Evolutionary conservation across 2,329 filamentous ascomycete genomes (phyloP).

Genomic region (Verticillium albo-atrum): DNA sequence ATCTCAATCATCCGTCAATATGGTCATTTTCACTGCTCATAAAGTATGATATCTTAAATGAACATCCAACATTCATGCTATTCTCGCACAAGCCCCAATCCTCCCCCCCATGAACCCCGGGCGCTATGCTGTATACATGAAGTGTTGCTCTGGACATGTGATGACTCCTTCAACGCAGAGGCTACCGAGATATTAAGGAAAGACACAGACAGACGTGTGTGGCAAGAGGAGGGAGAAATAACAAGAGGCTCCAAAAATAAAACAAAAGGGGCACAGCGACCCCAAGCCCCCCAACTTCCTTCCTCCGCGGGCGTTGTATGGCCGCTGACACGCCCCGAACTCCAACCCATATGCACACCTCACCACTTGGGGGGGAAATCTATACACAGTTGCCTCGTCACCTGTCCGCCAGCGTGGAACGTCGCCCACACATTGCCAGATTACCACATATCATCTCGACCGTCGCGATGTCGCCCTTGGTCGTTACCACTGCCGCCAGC

Average conservation of each 20-base stretch:
- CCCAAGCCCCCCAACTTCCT: neutral
- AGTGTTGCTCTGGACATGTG: neutral
- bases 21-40: too few species aligned
- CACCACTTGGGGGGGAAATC: neutral
- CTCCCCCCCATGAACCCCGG: neutral
- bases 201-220: neutral
- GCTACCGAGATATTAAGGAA: neutral
- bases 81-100: neutral
- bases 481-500: conserved; percentile 19
- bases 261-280: neutral
- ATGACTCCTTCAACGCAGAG: neutral
- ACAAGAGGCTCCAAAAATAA: neutral
- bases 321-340: neutral
- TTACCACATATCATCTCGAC: conserved; percentile 40
- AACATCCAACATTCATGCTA: neutral
- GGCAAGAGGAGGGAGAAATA: neutral
- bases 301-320: neutral
- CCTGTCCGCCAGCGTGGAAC: neutral
- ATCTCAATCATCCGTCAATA: too few species aligned
- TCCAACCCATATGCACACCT: neutral
- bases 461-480: conserved; percentile 25
- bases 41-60: neutral
- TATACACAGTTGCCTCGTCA: neutral
- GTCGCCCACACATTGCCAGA: neutral
- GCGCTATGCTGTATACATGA: neutral